These are phyloP conservation scores for Geosmithia flava DNA, from an alignment of 2,329 filamentous ascomycete genomes.

Conservation along the genomic window DNA sequence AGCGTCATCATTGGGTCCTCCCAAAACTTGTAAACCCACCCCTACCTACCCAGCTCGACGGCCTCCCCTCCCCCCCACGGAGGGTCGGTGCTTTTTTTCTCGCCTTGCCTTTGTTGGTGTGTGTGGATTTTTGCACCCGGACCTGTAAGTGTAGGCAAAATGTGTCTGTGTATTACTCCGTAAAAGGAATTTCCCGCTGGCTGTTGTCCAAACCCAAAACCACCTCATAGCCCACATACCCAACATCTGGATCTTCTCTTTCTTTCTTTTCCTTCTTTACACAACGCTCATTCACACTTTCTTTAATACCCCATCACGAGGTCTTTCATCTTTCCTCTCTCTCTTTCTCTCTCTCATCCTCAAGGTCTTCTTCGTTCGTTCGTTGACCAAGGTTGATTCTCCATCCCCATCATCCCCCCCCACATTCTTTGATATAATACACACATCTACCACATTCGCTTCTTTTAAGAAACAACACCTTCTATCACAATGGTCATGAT, in stretches of 20 bases:
- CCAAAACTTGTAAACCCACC: background rate
- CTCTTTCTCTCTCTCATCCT: background rate
- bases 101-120: no score
- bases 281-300: background rate
- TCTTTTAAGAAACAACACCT: background rate
- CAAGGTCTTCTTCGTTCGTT: background rate
- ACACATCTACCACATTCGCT: background rate
- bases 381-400: background rate
- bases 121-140: no score
- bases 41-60: no score
- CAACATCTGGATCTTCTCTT: background rate
- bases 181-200: background rate
- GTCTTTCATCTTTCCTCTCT: background rate
- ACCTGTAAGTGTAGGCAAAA: no score
- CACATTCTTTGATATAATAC: background rate
- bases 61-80: no score
- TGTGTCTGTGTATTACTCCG: no score
- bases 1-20: background rate
- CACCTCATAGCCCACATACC: background rate
- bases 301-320: background rate
- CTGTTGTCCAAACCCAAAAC: background rate
- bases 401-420: background rate
- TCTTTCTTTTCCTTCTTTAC: background rate
- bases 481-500: constrained; percentile 1
- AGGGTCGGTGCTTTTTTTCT: no score